phyloP scores from a whole-genome alignment of 441 rosid genomes.

The Pelargonium cotyledonis region DNA sequence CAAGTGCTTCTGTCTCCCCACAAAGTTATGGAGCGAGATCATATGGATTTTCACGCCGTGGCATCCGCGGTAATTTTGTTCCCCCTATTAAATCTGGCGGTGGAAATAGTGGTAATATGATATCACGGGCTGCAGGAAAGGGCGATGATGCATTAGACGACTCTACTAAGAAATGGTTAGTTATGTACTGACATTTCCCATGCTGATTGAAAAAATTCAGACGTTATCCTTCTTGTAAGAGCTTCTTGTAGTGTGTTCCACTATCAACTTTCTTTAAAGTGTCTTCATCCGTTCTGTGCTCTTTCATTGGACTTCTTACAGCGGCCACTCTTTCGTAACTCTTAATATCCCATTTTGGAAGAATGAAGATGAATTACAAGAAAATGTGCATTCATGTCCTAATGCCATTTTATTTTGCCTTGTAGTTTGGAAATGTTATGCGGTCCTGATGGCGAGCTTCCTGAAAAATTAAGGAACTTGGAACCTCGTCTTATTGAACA shows the following conservation, averaged over 20 bases:
- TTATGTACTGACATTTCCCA: constrained; percentile 13
- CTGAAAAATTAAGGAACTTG: constrained; percentile 83
- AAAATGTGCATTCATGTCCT: constrained; percentile 9
- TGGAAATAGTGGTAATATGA: constrained; percentile 51
- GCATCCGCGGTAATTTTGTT: constrained; percentile 72
- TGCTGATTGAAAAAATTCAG: neutral
- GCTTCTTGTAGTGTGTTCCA: neutral
- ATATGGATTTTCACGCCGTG: constrained; percentile 58
- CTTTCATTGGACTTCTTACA: neutral
- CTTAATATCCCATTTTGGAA: neutral
- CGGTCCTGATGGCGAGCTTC: constrained; percentile 97
- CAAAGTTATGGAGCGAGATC: constrained; percentile 55
- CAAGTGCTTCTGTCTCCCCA: constrained; percentile 52
- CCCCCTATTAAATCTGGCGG: constrained; percentile 81
- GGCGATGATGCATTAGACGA: constrained; percentile 71
- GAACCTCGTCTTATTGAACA: constrained; percentile 97
- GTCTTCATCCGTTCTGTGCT: neutral
- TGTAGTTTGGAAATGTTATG: constrained; percentile 84
- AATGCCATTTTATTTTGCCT: constrained; percentile 12
- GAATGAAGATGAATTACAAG: neutral
- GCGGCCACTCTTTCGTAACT: neutral
- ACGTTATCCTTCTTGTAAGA: constrained; percentile 6
- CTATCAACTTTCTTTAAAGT: neutral
- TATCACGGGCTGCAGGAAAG: constrained; percentile 63
- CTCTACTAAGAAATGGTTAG: constrained; percentile 80